Evolutionary conservation across 2,329 filamentous ascomycete species (phyloP).

Genomic region (Beauveria australis): DNA sequence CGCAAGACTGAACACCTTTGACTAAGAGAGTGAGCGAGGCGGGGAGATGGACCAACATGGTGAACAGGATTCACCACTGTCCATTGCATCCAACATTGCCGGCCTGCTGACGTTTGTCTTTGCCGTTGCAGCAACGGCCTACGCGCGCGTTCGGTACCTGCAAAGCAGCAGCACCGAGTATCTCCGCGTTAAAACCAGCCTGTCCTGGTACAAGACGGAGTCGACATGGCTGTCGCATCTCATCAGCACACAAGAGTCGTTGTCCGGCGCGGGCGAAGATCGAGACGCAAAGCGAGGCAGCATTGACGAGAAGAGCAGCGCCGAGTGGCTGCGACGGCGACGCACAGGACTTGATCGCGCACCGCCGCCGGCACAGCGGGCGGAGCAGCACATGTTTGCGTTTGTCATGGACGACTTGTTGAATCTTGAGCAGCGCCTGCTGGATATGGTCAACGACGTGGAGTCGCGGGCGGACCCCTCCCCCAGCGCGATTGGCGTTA

Average conservation of each 20-base stretch:
- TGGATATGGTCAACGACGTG: slow-evolving; percentile 37
- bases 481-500: slow-evolving; percentile 13
- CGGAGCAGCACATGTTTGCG: slow-evolving; percentile 38
- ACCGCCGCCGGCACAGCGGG: slow-evolving; percentile 14
- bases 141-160: slow-evolving; percentile 35
- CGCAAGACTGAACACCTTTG: background rate
- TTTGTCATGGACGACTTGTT: slow-evolving; percentile 40
- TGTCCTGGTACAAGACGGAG: slow-evolving; percentile 43
- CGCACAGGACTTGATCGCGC: slow-evolving; percentile 6
- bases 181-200: slow-evolving; percentile 36
- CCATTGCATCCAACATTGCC: slow-evolving; percentile 33
- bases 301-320: background rate
- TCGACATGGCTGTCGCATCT: slow-evolving; percentile 37
- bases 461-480: slow-evolving; percentile 22
- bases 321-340: background rate
- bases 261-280: slow-evolving; percentile 13
- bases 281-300: slow-evolving; percentile 10
- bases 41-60: slow-evolving; percentile 17
- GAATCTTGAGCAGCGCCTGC: slow-evolving; percentile 33
- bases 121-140: slow-evolving; percentile 35
- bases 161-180: slow-evolving; percentile 39
- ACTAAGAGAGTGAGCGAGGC: background rate
- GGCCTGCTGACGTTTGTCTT: slow-evolving; percentile 40
- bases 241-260: slow-evolving; percentile 21
- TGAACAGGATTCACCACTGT: slow-evolving; percentile 35